Evolutionary conservation across 2,329 filamentous ascomycete species (phyloP), one percentile per base, ranked within the genome.

Genomic region (Fusarium nanum): DNA sequence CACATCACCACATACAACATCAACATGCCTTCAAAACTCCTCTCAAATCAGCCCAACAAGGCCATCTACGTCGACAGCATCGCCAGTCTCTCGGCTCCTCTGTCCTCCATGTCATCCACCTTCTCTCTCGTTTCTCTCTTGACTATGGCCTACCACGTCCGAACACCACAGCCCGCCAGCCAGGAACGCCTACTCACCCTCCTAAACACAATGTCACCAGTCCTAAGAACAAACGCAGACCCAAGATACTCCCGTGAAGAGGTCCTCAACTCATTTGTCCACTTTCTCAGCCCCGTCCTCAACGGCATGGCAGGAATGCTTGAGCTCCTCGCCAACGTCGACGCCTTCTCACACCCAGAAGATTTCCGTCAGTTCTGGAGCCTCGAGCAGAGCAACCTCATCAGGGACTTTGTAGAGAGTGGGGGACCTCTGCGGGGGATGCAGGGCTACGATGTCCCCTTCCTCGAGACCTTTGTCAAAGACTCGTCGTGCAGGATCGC

Each of bases 341-440:
- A 74, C 37, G 78, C 74, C 49, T 75, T 76, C 56, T 73, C 73
- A 8, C 68, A 77, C 8, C 78, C 78, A n/a, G 75, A 74, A 23
- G 73, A 75, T 49, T 80, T 80, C 60, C 68, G 78, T 13, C 74
- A 78, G 34, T 80, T 80, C 58, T 80, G 78, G 78, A 74, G 68
- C 22, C 71, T 80, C 13, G 77, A 77, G 57, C 76, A 67, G 20
- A 74, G 74, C 58, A 80, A 80, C 30, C 68, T 80, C 40, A 77
- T 80, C 60, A 68, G 71, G 27, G 78, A 80, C 42, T 75, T 77
- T 34, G 71, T 78, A 49, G 74, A 76, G 46, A 76, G 72, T 57
- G 74, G 69, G 11, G 69, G 72, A 8, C 69, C 74, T 7, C 60
- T 72, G 28, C 69, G 71, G 23, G 58, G 69, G 41, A 63, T 71